Conservation (phyloP, 169 alveolate genomes). For the Besnoitia besnoiti region DNA sequence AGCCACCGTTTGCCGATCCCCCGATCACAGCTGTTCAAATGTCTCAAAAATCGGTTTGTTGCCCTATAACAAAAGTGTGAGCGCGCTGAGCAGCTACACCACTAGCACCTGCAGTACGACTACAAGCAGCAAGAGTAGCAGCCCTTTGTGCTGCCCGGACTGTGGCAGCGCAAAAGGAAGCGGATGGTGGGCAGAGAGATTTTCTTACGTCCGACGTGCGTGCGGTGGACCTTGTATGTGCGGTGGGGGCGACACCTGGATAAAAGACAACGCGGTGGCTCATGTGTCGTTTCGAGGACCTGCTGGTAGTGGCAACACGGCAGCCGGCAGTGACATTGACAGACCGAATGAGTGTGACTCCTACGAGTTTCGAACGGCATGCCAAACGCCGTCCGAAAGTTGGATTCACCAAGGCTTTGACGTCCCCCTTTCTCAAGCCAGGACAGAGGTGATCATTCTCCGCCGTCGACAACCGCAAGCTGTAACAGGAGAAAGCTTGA, state of each 20-base stretch:
- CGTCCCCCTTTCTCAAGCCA: background rate
- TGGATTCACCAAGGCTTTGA: background rate
- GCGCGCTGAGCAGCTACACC: background rate
- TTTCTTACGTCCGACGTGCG: background rate
- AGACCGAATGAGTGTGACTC: background rate
- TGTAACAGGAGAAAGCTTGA: too few species aligned
- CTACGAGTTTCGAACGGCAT: background rate
- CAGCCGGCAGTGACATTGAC: background rate
- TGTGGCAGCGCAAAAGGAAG: background rate
- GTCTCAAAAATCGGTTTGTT: background rate
- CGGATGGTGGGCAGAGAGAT: background rate
- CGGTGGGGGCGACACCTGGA: background rate
- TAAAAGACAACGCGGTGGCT: background rate
- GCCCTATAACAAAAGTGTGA: background rate
- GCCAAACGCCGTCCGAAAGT: background rate
- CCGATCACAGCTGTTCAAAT: background rate
- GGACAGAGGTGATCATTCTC: background rate
- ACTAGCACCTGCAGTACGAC: conserved; percentile 25
- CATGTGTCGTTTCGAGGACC: background rate
- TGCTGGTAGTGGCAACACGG: background rate
- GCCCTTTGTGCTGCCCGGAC: background rate
- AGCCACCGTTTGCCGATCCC: background rate
- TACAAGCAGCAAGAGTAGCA: conserved; percentile 15
- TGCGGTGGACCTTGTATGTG: background rate
- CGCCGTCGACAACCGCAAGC: background rate